Evolutionary conservation across 345 rosid genomes (phyloP).

Genomic region (Dovyalis caffra): DNA sequence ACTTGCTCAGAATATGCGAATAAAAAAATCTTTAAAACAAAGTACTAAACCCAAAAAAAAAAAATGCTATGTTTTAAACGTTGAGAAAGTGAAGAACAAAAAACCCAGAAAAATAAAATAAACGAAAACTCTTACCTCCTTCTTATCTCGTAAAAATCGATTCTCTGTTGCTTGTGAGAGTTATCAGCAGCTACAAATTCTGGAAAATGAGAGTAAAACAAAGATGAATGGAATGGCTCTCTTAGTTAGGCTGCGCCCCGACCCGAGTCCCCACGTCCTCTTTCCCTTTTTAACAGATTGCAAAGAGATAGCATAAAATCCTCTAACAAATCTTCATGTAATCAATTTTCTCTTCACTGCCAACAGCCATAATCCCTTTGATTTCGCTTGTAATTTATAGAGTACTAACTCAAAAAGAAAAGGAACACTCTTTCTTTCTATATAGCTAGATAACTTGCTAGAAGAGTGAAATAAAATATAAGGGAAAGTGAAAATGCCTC

Average conservation of each 20-base stretch:
- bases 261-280: no score
- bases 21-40: background rate
- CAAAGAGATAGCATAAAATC: background rate
- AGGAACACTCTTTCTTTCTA: background rate
- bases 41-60: background rate
- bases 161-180: background rate
- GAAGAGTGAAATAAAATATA: no score
- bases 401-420: background rate
- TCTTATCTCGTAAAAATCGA: background rate
- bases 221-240: background rate
- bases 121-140: background rate
- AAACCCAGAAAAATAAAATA: background rate
- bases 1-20: background rate
- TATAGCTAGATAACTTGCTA: background rate
- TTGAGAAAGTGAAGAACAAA: constrained; percentile 7
- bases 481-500: no score
- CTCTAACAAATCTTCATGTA: constrained; percentile 2
- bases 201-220: background rate
- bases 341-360: constrained; percentile 3
- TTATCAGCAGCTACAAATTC: background rate
- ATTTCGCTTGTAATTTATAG: background rate
- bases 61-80: background rate
- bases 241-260: no score
- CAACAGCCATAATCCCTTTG: constrained; percentile 2
- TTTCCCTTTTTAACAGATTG: background rate